Base-by-base conservation (phyloP, 2,329 filamentous ascomycete genomes). In the Aspergillus tanneri region DNA sequence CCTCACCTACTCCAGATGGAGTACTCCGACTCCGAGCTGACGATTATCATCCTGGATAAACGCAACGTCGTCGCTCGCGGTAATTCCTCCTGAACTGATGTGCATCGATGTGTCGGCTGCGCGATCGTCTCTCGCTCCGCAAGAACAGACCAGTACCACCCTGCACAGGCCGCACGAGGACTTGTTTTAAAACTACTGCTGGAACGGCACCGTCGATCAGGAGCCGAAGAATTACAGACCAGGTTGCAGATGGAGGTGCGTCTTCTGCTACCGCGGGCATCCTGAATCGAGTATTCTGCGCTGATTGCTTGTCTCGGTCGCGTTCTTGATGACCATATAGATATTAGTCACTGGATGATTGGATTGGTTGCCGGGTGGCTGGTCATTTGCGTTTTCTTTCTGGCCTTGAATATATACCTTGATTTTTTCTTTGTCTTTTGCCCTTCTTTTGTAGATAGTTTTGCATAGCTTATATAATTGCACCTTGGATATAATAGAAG, bases 111-210 rank as follows among this genome's bases (percentile, higher is more conserved):
- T 60, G 86, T 96, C 4, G 90, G 85, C 18, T 99, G 93, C 70
- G 93, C 92, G 4, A 84, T 95, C 30, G 77, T 97, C 12, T 82
- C 80, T 44, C 82, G 92, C 52, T 90, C 85, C 57, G 81, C 93
- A 56, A 56, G 77, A 83, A 52, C 80, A 89, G 41, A 92, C 88
- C 0, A 76, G 78, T 14, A 86, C 86, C 0, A 54, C 72, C 0
- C 77, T 91, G 1, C 92, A 92, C 0, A 76, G 79, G 0, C 82
- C 81, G 8, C 99, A 93, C 73, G 76, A 72, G n/a, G 35, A 62
- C 77, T 41, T 99, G 93, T 73, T 97, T 96, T 69, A 57, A 75
- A 10, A 70, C 74, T 99, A 93, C 79, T 99, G 93, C 92, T 82
- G 96, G 66, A 93, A 93, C n/a, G 88, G 81, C 1, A 49, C 72